A percentile compares a stretch with the other conserved stretches of the same genome.
Conservation (phyloP, 106 monocot species). For the Narthecium ossifragum region DNA sequence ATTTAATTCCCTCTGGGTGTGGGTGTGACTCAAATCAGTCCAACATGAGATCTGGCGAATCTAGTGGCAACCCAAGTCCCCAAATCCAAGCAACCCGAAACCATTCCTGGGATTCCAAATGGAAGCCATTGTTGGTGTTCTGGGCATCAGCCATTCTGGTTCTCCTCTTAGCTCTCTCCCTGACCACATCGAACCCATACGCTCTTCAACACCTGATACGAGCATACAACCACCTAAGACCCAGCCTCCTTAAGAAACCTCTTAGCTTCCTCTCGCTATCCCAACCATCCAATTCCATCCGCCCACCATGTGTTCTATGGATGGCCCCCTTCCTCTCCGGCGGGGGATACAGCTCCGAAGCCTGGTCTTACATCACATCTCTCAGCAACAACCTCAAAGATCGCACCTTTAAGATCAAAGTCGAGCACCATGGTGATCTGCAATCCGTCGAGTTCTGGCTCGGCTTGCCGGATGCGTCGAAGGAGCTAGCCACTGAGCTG, state of each 20-base stretch:
- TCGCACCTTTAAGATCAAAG: constrained; percentile 16
- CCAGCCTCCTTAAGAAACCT: background rate
- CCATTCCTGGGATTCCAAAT: background rate
- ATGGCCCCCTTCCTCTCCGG: constrained; percentile 72
- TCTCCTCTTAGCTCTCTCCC: constrained; percentile 24
- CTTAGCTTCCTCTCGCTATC: background rate
- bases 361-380: constrained; percentile 54
- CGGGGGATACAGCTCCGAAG: constrained; percentile 77
- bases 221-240: background rate
- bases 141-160: constrained; percentile 7
- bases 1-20: too few relatives aligned
- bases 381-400: constrained; percentile 1
- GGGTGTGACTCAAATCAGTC: too few relatives aligned
- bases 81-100: background rate
- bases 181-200: constrained; percentile 1
- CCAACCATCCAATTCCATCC: background rate
- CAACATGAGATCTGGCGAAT: too few relatives aligned
- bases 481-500: constrained; percentile 22
- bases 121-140: constrained; percentile 6
- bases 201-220: too few relatives aligned
- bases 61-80: background rate
- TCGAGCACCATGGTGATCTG: constrained; percentile 49
- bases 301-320: constrained; percentile 83
- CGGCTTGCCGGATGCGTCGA: constrained; percentile 34
- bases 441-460: constrained; percentile 38